Conservation (phyloP, 2,329 filamentous ascomycete genomes). For the Colletotrichum acutatum region DNA sequence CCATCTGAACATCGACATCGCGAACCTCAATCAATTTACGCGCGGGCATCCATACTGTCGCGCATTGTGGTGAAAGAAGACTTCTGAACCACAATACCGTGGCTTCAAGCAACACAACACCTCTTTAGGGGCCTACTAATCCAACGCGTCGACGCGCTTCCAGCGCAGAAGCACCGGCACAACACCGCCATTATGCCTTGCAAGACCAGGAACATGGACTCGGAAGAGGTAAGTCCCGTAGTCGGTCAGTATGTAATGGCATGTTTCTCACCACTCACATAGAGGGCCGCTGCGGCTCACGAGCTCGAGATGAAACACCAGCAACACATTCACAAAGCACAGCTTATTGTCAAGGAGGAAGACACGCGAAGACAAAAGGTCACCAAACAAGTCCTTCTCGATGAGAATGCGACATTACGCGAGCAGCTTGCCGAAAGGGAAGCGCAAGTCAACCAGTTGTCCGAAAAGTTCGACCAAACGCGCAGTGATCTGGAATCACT, state of each 20-base stretch:
- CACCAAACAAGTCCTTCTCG: conserved; percentile 75
- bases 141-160: conserved; percentile 11
- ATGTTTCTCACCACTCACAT: conserved; percentile 1
- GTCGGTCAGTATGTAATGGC: background rate
- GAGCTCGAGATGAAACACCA: conserved; percentile 78
- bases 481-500: conserved; percentile 55
- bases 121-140: background rate
- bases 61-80: background rate
- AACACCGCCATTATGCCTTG: conserved; percentile 24
- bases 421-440: conserved; percentile 71
- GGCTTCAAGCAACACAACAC: background rate
- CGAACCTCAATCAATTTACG: background rate
- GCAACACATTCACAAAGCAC: conserved; percentile 70
- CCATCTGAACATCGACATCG: conserved; percentile 4
- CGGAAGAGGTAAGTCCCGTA: conserved; percentile 26
- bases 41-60: conserved; percentile 2
- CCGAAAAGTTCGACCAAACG: conserved; percentile 52
- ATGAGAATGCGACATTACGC: conserved; percentile 77
- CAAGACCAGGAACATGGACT: conserved; percentile 35
- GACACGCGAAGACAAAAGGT: conserved; percentile 76
- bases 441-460: conserved; percentile 64
- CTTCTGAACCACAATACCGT: background rate
- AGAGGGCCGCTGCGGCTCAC: conserved; percentile 60
- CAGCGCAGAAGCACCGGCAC: conserved; percentile 23
- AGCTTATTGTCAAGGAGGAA: conserved; percentile 80